Evolutionary conservation across 2,329 filamentous ascomycete species (phyloP), one percentile per base, ranked within the genome.

Genomic region (Ceratocystis ficicola): DNA sequence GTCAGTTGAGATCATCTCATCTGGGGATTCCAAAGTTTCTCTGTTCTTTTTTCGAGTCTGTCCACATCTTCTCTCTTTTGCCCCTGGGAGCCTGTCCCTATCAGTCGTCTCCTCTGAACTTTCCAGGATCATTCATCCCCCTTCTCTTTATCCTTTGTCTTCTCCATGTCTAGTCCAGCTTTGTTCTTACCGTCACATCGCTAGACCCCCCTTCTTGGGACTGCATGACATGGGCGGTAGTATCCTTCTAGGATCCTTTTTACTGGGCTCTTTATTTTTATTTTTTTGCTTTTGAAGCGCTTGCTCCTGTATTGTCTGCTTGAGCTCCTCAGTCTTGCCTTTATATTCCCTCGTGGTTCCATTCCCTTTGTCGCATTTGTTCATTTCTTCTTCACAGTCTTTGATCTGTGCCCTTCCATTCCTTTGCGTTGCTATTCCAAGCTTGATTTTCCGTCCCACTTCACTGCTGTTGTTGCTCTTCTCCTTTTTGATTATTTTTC

Each of bases 371-470:
- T 46, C 5, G 17, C 22, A 62, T 52, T 25, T 15, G 30, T 59
- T 50, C 41, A 44, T 57, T 63, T 61, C 32, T 62, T 41, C 25
- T 59, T 61, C 44, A 61, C 63, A 30, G 64, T 62, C 63, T 68
- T 63, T 63, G 46, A 41, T 62, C 44, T 68, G 52, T 44, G 65
- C 50, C 44, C 68, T 60, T 46, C 30, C 63, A 32, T 30, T 59
- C 50, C n/a, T 48, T 63, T 41, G 32, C 4, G 17, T 36, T 15
- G n/a, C 44, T 50, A n/a, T 41, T 32, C 36, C 60, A 30, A 6
- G 46, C 46, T 22, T 50, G 46, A 10, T 50, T 22, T 50, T 22
- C 46, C 0, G 10, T 30, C n/a, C 61, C 36, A 44, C 36, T 22
- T 60, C 60, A 15, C n/a, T 50, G 15, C 15, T 63, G 30, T 55